These are phyloP conservation scores for Candida suzukii DNA, from an alignment of 805 yeast genomes.

Conservation along the genomic window DNA sequence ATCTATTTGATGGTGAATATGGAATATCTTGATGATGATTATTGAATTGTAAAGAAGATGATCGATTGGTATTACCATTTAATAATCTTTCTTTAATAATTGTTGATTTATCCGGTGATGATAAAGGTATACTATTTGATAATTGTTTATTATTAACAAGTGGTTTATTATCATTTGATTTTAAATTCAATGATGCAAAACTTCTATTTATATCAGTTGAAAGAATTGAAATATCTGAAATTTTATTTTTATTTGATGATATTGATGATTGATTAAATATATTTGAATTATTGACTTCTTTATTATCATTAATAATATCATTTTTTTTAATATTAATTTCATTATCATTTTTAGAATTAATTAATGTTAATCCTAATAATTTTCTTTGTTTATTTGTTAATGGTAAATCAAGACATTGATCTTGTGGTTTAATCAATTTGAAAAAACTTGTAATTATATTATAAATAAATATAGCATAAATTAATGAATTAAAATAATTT, in stretches of 20 bases:
- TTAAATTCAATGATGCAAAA: slow-evolving; percentile 21
- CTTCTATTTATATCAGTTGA: slow-evolving; percentile 20
- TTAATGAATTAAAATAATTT: slow-evolving; percentile 10
- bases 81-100: neutral
- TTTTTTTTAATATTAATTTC: no score
- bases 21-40: neutral
- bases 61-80: neutral
- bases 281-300: neutral
- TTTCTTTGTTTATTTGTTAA: slow-evolving; percentile 37
- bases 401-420: slow-evolving; percentile 46
- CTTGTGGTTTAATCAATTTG: slow-evolving; percentile 32
- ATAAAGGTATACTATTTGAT: no score
- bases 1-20: slow-evolving; percentile 12
- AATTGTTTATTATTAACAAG: no score
- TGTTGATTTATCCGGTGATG: neutral
- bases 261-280: neutral
- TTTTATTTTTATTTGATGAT: neutral
- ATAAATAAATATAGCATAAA: slow-evolving; percentile 19
- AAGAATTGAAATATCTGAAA: slow-evolving; percentile 11
- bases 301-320: no score
- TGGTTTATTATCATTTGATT: slow-evolving; percentile 2
- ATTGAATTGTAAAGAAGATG: neutral
- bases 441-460: slow-evolving; percentile 23
- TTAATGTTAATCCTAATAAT: slow-evolving; percentile 33
- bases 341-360: neutral